A percentile compares a stretch with the other conserved stretches of the same genome.
These are phyloP conservation scores for Yarrowia yakushimensis DNA, from an alignment of 805 yeast genomes.

Conservation along the genomic window DNA sequence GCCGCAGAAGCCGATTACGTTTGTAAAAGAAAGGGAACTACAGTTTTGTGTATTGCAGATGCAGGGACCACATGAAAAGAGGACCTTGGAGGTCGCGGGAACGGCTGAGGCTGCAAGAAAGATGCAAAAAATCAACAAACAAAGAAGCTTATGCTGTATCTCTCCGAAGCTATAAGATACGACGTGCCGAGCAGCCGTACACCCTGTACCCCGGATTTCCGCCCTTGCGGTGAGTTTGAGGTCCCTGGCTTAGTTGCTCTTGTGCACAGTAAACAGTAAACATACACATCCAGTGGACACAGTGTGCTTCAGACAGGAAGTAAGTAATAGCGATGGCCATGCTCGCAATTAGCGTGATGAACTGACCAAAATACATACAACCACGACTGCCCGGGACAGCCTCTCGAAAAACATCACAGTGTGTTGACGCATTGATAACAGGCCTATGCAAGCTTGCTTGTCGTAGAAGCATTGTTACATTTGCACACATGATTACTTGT, in stretches of 20 bases:
- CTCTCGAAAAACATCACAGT: too few species aligned
- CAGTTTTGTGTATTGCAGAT: neutral
- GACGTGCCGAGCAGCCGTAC: neutral
- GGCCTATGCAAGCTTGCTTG: too few species aligned
- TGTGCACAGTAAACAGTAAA: neutral
- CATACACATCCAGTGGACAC: too few species aligned
- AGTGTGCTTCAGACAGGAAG: neutral
- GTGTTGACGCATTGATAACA: too few species aligned
- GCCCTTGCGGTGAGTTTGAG: neutral
- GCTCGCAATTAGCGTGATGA: too few species aligned
- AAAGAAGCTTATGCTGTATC: neutral
- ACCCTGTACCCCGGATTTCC: neutral
- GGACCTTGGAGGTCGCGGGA: slow-evolving; percentile 4
- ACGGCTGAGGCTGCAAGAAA: neutral
- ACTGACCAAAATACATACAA: too few species aligned
- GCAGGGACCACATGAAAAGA: slow-evolving; percentile 1
- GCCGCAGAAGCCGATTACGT: neutral
- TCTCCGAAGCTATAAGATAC: neutral
- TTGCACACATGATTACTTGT: too few species aligned
- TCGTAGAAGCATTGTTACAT: too few species aligned
- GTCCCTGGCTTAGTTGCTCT: neutral
- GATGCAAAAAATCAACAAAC: neutral
- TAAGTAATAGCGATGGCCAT: neutral
- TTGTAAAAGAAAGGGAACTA: neutral
- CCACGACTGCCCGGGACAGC: too few species aligned